Conservation (phyloP, 768 basidiomycete genomes). For the Kwoniella bestiolae region DNA sequence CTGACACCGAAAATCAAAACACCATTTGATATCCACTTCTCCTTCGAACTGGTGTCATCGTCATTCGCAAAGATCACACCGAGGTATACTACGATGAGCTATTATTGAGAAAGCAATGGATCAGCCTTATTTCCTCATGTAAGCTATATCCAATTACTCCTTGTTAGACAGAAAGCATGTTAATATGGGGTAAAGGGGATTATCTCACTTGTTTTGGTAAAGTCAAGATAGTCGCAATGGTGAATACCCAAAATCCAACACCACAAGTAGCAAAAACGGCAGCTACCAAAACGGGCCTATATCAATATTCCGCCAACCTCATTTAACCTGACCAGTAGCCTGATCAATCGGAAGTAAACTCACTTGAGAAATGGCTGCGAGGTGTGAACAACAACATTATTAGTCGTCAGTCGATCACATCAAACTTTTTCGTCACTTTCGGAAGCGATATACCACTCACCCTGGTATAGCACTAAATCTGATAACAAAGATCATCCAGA, state of each 20-base stretch:
- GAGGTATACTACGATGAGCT: slow-evolving; percentile 88
- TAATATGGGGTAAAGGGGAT: neutral
- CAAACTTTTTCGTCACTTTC: too few species aligned
- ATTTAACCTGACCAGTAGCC: neutral
- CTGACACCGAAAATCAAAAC: slow-evolving; percentile 69
- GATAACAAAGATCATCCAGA: slow-evolving; percentile 56
- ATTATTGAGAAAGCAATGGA: neutral
- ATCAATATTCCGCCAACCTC: too few species aligned
- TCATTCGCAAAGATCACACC: slow-evolving; percentile 63
- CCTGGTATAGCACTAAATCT: slow-evolving; percentile 57
- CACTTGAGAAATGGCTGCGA: slow-evolving; percentile 29
- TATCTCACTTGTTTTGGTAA: slow-evolving; percentile 56
- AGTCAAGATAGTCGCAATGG: slow-evolving; percentile 44
- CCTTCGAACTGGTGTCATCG: slow-evolving; percentile 59
- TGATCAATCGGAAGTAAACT: neutral
- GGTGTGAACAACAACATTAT: neutral
- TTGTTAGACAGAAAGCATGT: too few species aligned
- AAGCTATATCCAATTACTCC: neutral
- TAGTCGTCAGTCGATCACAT: slow-evolving; percentile 8
- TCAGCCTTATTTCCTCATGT: too few species aligned
- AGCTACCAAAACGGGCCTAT: slow-evolving; percentile 30
- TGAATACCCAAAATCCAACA: slow-evolving; percentile 53
- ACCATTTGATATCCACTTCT: slow-evolving; percentile 70
- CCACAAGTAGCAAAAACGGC: slow-evolving; percentile 56
- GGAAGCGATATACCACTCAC: too few species aligned